Evolutionary conservation across 1,284 basidiomycete species (phyloP).

Genomic region (Austroboletus novae-zelandiae): DNA sequence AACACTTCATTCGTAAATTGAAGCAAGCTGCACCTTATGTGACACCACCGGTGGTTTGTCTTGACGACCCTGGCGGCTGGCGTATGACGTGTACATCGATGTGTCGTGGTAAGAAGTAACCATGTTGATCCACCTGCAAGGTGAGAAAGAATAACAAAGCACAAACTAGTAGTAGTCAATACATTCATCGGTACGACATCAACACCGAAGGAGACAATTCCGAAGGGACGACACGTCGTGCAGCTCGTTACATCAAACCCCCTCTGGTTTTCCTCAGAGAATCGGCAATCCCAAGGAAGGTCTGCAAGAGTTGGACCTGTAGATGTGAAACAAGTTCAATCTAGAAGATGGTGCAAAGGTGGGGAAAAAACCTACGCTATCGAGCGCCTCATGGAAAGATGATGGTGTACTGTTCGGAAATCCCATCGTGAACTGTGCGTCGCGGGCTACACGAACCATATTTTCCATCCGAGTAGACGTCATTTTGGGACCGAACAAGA

Average conservation of each 20-base stretch:
- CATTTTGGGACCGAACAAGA: conserved; percentile 50
- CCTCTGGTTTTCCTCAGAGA: conserved; percentile 55
- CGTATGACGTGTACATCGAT: too few species aligned
- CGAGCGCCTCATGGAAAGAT: conserved; percentile 50
- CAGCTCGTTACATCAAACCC: conserved; percentile 36
- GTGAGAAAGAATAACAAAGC: too few species aligned
- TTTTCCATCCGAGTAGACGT: conserved; percentile 35
- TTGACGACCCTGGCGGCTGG: too few species aligned
- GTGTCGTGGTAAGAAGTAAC: too few species aligned
- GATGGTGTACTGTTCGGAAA: conserved; percentile 38
- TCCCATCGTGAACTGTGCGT: conserved; percentile 41
- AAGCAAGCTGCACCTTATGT: too few species aligned
- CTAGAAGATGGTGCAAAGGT: background rate
- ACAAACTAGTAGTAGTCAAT: too few species aligned
- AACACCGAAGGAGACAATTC: too few species aligned
- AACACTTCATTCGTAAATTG: too few species aligned
- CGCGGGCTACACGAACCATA: conserved; percentile 52
- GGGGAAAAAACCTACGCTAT: conserved; percentile 39
- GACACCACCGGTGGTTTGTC: too few species aligned
- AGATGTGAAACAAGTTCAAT: background rate
- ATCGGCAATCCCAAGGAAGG: conserved; percentile 59
- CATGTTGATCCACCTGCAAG: too few species aligned
- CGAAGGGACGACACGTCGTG: too few species aligned
- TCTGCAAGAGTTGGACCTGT: conserved; percentile 52
- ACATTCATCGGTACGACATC: too few species aligned